Percentiles rank a stretch among this genome's conserved stretches.
These are phyloP conservation scores for Gossypium thurberi DNA, from an alignment of 345 rosid genomes.

Conservation along the genomic window DNA sequence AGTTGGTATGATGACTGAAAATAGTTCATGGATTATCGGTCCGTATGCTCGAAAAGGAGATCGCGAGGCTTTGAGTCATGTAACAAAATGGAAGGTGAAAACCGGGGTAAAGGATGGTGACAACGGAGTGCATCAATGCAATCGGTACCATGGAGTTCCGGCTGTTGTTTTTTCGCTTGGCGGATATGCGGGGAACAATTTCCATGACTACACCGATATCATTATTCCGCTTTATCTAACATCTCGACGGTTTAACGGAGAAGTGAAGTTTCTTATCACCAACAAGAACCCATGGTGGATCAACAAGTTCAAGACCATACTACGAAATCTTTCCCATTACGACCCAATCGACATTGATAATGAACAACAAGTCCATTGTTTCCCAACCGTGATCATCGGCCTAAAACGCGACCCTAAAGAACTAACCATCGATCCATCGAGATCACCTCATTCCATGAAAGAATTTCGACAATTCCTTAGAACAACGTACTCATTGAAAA, in stretches of 20 bases:
- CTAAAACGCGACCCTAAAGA: background rate
- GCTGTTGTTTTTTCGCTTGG: background rate
- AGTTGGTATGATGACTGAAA: background rate
- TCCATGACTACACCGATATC: background rate
- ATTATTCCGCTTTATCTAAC: background rate
- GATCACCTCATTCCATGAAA: background rate
- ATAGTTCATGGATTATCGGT: background rate
- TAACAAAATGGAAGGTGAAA: background rate
- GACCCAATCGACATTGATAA: background rate
- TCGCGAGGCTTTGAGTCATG: background rate
- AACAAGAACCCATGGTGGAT: background rate
- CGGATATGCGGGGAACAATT: conserved; percentile 1
- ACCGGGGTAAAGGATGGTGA: background rate
- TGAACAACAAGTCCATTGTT: background rate
- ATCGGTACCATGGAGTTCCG: background rate
- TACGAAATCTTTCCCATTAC: background rate
- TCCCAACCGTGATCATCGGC: background rate
- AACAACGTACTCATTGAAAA: background rate
- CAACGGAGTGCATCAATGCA: background rate
- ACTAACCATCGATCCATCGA: background rate
- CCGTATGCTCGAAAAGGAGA: background rate
- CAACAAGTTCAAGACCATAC: background rate
- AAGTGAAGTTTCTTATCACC: background rate
- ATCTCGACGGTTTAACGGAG: background rate
- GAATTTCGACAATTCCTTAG: background rate